Evolutionary conservation across 345 rosid species (phyloP), one percentile per base, ranked within the genome.

Genomic region (Gossypium rotundifolium): DNA sequence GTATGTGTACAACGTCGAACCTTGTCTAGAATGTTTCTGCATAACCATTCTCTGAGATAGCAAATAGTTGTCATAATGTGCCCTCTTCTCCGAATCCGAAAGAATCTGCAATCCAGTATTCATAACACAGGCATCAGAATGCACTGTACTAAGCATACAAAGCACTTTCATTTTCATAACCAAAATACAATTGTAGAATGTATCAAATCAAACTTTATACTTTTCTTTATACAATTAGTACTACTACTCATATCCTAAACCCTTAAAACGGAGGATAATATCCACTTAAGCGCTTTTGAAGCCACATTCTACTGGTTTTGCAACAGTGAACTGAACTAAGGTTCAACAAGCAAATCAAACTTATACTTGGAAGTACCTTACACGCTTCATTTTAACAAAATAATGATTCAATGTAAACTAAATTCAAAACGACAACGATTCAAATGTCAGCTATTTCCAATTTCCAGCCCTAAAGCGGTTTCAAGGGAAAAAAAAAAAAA

Each of bases 61-160:
- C 25, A 92, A 76, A 79, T 88, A 85, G 42, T 76, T 81, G 78
- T 94, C 98, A 71, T 94, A 94, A 75, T 85, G 86, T 2, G 83
- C 81, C 78, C 93, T 88, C 81, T 76, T 89, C 77, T 82, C 85
- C 25, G 80, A 81, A 87, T 90, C 91, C n/a, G 98, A 93, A 72
- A 93, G 97, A 82, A 93, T 93, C 97, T 91, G 93, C 85, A 86
- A 78, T 66, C 70, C 68, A 75, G 29, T 75, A 78, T 71, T 40
- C 18, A 51, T 46, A 20, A 45, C 53, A 63, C 65, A 18, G 9
- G 58, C 40, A 64, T 80, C 78, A 78, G 75, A 77, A 66, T 42
- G 45, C 48, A 59, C 27, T 45, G 22, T 7, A 55, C 29, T 25
- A 55, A 44, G 45, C 53, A 52, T n/a, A 55, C 48, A 5, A 51